phyloP scores from a whole-genome alignment of 371 early-diverging fungal species.

The Saksenaea vasiformis region DNA sequence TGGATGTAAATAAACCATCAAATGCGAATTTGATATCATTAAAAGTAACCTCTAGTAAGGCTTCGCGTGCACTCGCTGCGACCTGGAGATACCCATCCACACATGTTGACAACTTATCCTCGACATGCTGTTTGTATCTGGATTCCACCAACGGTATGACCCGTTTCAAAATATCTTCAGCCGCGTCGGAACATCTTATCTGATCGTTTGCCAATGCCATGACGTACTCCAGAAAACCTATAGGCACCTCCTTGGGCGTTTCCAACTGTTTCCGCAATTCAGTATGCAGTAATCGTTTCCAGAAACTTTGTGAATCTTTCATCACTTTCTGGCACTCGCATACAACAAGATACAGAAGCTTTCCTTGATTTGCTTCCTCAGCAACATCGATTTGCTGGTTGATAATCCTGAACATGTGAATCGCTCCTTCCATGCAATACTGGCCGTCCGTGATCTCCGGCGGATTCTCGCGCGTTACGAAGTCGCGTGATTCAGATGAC shows the following conservation, averaged over 20 bases:
- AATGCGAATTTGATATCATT: conserved; percentile 79
- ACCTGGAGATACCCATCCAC: conserved; percentile 86
- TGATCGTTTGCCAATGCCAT: conserved; percentile 95
- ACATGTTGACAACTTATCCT: conserved; percentile 58
- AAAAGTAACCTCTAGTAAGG: conserved; percentile 83
- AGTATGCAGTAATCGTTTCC: conserved; percentile 69
- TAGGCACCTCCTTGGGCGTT: conserved; percentile 65
- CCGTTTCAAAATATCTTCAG: conserved; percentile 75
- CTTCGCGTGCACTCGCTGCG: conserved; percentile 68
- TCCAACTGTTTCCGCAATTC: conserved; percentile 80
- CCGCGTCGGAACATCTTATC: conserved; percentile 84
- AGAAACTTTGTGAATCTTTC: conserved; percentile 78
- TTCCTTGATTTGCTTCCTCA: conserved; percentile 79
- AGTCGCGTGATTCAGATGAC: conserved; percentile 79
- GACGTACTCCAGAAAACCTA: conserved; percentile 89
- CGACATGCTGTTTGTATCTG: conserved; percentile 63
- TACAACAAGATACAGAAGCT: conserved; percentile 83
- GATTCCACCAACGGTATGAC: conserved; percentile 70
- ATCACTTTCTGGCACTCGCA: conserved; percentile 84
- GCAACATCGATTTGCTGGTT: conserved; percentile 95
- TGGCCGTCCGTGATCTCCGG: conserved; percentile 80
- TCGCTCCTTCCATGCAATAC: conserved; percentile 80
- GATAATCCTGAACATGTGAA: conserved; percentile 92
- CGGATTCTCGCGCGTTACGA: conserved; percentile 68
- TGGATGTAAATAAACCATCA: conserved; percentile 67